phyloP scores from a whole-genome alignment of 371 early-diverging fungal species.

The Furculomyces boomerangus region DNA sequence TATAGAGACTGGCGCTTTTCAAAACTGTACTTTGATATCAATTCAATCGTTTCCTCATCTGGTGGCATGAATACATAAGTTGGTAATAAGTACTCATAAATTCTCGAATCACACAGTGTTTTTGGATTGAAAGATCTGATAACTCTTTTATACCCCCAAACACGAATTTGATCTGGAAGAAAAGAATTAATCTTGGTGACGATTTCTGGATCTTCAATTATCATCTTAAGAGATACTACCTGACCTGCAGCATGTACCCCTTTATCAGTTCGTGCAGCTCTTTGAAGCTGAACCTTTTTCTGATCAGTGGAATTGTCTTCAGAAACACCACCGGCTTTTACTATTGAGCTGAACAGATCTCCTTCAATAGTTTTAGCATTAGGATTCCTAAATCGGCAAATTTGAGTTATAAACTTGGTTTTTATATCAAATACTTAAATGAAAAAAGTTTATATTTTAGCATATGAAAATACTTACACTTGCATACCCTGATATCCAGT shows the following conservation, averaged over 20 bases:
- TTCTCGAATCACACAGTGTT: constrained; percentile 73
- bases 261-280: constrained; percentile 98
- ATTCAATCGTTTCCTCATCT: constrained; percentile 14
- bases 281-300: constrained; percentile 47
- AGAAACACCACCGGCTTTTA: constrained; percentile 53
- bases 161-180: constrained; percentile 63
- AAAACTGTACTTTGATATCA: constrained; percentile 16
- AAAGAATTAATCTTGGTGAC: constrained; percentile 52
- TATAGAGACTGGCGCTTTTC: constrained; percentile 12
- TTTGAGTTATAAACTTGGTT: not conserved
- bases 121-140: constrained; percentile 81
- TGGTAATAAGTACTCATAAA: constrained; percentile 96
- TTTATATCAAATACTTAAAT: not conserved
- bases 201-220: constrained; percentile 45
- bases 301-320: constrained; percentile 51
- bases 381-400: constrained; percentile 26
- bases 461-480: constrained; percentile 14
- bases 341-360: constrained; percentile 58
- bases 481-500: constrained; percentile 95
- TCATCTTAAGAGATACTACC: constrained; percentile 82
- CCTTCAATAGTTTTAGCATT: constrained; percentile 58
- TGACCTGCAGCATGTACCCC: constrained; percentile 99
- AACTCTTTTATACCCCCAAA: constrained; percentile 60
- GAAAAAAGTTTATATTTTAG: not conserved
- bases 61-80: constrained; percentile 59